Percentiles rank a stretch among this genome's conserved stretches.
Evolutionary conservation across 805 yeast species (phyloP).

Genomic region (Wickerhamomyces strasburgensis): DNA sequence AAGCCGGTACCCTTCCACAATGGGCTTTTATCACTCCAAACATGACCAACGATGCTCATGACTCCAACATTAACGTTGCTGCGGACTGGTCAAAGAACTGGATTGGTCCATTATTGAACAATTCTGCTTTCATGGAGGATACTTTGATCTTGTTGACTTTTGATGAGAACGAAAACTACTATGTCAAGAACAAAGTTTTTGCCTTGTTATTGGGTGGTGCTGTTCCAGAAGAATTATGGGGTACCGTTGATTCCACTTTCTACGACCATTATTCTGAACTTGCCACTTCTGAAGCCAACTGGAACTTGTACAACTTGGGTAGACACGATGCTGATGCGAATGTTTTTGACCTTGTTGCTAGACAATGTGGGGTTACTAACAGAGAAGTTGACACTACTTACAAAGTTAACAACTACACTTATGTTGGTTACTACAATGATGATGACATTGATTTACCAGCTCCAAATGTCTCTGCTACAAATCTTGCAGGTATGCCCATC

Average conservation of each 20-base stretch:
- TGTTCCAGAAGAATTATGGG: conserved; percentile 32
- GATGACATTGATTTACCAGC: conserved; percentile 28
- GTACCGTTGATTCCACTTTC: conserved; percentile 42
- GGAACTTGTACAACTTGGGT: conserved; percentile 45
- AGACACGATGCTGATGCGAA: conserved; percentile 48
- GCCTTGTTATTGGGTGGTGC: conserved; percentile 45
- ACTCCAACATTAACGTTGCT: conserved; percentile 41
- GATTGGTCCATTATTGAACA: conserved; percentile 38
- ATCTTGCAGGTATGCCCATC: conserved; percentile 31
- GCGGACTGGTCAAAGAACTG: conserved; percentile 42
- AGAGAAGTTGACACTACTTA: conserved; percentile 30
- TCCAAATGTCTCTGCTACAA: conserved; percentile 32
- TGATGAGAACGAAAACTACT: conserved; percentile 43
- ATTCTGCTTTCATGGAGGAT: conserved; percentile 44
- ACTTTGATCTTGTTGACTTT: conserved; percentile 41
- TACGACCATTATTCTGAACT: conserved; percentile 49
- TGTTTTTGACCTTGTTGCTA: conserved; percentile 39
- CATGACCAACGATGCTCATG: conserved; percentile 51
- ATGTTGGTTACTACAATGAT: conserved; percentile 30
- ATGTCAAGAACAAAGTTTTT: conserved; percentile 40
- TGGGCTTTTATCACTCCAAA: conserved; percentile 51
- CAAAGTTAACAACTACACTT: conserved; percentile 30
- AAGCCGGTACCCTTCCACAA: conserved; percentile 40
- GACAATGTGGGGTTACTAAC: conserved; percentile 29
- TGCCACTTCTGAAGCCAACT: conserved; percentile 47